Evolutionary conservation across 1,284 basidiomycete genomes (phyloP).

Genomic region (Heterobasidion annosum): DNA sequence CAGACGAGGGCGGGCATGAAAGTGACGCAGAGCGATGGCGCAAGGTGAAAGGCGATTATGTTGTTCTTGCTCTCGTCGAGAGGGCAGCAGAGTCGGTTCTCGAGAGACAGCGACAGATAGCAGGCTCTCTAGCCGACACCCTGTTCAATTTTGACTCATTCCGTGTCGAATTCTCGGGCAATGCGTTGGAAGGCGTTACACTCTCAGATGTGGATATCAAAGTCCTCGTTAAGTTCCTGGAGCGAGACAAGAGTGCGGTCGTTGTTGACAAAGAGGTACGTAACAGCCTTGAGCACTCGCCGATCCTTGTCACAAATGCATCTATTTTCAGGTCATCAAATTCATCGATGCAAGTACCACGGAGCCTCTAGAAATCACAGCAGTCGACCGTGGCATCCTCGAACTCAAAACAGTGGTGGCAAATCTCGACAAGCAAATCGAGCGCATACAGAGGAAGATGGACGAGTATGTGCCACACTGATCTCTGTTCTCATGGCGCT

Average conservation of each 20-base stretch:
- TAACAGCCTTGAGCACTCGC: slow-evolving; percentile 3
- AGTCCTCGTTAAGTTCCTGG: slow-evolving; percentile 70
- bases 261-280: slow-evolving; percentile 59
- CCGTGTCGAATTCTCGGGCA: slow-evolving; percentile 42
- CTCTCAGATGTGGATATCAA: slow-evolving; percentile 56
- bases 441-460: slow-evolving; percentile 57
- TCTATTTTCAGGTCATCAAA: slow-evolving; percentile 56
- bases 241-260: slow-evolving; percentile 63
- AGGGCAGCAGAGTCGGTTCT: slow-evolving; percentile 55
- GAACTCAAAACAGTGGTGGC: slow-evolving; percentile 62
- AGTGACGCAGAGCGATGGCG: slow-evolving; percentile 63
- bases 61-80: slow-evolving; percentile 59
- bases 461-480: slow-evolving; percentile 40
- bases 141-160: slow-evolving; percentile 63
- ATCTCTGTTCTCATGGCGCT: not conserved
- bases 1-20: slow-evolving; percentile 39
- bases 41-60: slow-evolving; percentile 63
- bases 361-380: slow-evolving; percentile 43
- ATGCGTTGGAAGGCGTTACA: slow-evolving; percentile 31
- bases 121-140: slow-evolving; percentile 47
- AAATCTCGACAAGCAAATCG: slow-evolving; percentile 60
- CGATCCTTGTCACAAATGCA: not conserved
- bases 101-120: slow-evolving; percentile 30
- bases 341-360: slow-evolving; percentile 39
- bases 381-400: slow-evolving; percentile 67